phyloP scores from a whole-genome alignment of 1,284 basidiomycete genomes.

The Sporisorium iseilematis-ciliati region DNA sequence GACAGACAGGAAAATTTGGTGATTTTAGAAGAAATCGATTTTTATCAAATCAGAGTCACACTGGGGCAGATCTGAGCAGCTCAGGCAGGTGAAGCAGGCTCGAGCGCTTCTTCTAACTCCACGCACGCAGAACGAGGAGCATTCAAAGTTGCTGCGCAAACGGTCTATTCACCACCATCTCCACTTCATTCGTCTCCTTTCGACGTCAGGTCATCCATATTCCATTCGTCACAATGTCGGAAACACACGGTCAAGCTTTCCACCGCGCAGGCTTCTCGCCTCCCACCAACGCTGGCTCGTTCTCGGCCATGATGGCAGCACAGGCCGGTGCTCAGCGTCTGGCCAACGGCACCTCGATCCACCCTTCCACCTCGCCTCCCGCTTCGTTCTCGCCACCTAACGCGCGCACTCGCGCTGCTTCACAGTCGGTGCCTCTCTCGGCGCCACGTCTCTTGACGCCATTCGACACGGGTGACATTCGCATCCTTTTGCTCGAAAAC shows the following conservation, averaged over 20 bases:
- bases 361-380: conserved; percentile 43
- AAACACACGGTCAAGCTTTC: conserved; percentile 60
- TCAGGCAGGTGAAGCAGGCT: conserved; percentile 12
- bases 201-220: conserved; percentile 13
- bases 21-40: conserved; percentile 20
- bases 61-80: not conserved
- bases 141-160: conserved; percentile 5
- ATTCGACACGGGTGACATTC: conserved; percentile 65
- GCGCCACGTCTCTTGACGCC: conserved; percentile 64
- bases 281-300: conserved; percentile 54
- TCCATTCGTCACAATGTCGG: conserved; percentile 23
- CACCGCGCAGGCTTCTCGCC: conserved; percentile 64
- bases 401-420: conserved; percentile 43
- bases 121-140: conserved; percentile 1
- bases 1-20: conserved; percentile 11
- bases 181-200: not conserved
- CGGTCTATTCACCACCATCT: conserved; percentile 14
- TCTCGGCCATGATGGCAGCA: conserved; percentile 64
- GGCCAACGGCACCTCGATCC: conserved; percentile 39
- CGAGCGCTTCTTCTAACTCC: conserved; percentile 14
- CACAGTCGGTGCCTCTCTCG: conserved; percentile 40
- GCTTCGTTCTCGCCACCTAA: conserved; percentile 39
- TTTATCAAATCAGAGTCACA: conserved; percentile 16
- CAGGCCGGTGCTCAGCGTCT: conserved; percentile 47
- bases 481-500: conserved; percentile 89